These are phyloP conservation scores for Trichoderma breve DNA, from an alignment of 2,329 filamentous ascomycete genomes.

Conservation along the genomic window DNA sequence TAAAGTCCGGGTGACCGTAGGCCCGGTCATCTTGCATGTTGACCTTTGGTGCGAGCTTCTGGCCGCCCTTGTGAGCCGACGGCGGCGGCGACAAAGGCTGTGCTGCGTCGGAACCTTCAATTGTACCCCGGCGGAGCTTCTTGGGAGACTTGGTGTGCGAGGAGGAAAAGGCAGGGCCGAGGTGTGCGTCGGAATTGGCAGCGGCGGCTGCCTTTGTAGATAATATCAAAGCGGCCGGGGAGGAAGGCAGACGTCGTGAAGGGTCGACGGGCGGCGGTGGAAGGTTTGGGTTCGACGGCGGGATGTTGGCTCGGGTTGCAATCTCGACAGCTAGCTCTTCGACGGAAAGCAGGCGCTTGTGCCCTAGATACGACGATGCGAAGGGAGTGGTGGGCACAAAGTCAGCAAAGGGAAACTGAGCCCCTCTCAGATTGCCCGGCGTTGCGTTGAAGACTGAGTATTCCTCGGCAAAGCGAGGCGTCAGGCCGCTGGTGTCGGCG, in stretches of 20 bases:
- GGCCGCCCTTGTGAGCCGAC: slow-evolving; percentile 53
- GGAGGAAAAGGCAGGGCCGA: slow-evolving; percentile 30
- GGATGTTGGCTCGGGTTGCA: slow-evolving; percentile 62
- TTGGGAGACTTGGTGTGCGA: slow-evolving; percentile 37
- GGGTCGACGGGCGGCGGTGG: slow-evolving; percentile 60
- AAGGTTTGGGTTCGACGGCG: slow-evolving; percentile 52
- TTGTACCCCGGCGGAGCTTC: slow-evolving; percentile 45
- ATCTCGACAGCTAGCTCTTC: slow-evolving; percentile 51
- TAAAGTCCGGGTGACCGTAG: slow-evolving; percentile 52
- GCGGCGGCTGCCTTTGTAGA: slow-evolving; percentile 32
- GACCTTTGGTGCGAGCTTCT: slow-evolving; percentile 54
- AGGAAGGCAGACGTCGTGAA: slow-evolving; percentile 57
- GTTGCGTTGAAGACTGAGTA: slow-evolving; percentile 66
- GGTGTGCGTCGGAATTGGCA: slow-evolving; percentile 28
- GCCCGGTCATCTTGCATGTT: slow-evolving; percentile 59
- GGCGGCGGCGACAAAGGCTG: slow-evolving; percentile 62
- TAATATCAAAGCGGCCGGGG: slow-evolving; percentile 46
- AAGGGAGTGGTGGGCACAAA: slow-evolving; percentile 41
- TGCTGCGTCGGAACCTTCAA: slow-evolving; percentile 35
- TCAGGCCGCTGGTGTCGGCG: slow-evolving; percentile 53
- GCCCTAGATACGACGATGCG: slow-evolving; percentile 30
- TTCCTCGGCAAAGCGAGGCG: slow-evolving; percentile 62
- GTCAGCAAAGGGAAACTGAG: slow-evolving; percentile 46
- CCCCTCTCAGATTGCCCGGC: slow-evolving; percentile 54
- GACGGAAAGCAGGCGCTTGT: slow-evolving; percentile 52